These are phyloP conservation scores for Artemisia argyi DNA, from an alignment of 129 eudicot species.

Conservation along the genomic window DNA sequence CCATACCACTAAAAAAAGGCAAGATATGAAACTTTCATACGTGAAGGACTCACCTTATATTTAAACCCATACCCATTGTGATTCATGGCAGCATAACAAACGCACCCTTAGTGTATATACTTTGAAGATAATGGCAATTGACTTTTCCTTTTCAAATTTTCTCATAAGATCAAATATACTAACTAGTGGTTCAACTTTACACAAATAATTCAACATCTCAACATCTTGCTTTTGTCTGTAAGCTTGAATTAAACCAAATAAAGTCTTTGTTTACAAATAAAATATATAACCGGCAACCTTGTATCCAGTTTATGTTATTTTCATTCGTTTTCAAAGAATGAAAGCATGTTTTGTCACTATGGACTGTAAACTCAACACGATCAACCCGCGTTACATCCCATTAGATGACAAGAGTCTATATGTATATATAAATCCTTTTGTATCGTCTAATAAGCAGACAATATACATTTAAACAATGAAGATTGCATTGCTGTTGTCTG, in stretches of 20 bases:
- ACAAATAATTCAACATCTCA: constrained; percentile 8
- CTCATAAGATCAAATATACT: neutral
- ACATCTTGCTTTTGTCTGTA: neutral
- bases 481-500: constrained; percentile 24
- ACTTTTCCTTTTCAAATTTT: neutral
- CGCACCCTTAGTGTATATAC: no score
- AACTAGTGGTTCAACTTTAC: constrained; percentile 2
- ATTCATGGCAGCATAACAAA: no score
- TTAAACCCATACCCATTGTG: no score
- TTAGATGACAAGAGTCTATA: neutral
- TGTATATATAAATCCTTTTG: constrained; percentile 15
- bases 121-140: neutral
- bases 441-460: neutral
- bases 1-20: no score
- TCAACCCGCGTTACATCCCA: constrained; percentile 19
- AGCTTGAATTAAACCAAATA: no score
- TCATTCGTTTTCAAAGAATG: constrained; percentile 15
- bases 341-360: constrained; percentile 26
- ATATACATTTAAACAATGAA: constrained; percentile 26
- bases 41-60: no score
- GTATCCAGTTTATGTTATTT: constrained; percentile 12
- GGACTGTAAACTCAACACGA: constrained; percentile 20
- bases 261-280: no score
- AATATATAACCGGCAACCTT: constrained; percentile 20
- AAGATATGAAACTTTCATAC: no score